A percentile compares a stretch with the other conserved stretches of the same genome.
Conservation (phyloP, 495 filamentous ascomycete species). For the Aspergillus sclerotiicarbonarius region DNA sequence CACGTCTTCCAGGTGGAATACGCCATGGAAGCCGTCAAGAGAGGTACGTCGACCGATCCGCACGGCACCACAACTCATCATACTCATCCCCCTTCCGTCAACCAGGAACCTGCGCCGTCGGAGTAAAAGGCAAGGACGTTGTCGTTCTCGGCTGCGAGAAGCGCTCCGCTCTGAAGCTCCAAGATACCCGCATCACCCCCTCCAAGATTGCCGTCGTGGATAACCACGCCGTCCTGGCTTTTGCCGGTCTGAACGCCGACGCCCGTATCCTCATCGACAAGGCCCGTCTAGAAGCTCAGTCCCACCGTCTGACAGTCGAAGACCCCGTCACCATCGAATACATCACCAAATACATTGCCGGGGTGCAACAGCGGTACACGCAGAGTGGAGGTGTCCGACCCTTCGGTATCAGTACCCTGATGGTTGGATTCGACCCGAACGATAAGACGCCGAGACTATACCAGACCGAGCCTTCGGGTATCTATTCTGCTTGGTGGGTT, state of each 20-base stretch:
- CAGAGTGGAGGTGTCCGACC: slow-evolving; percentile 96
- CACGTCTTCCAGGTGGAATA: slow-evolving; percentile 99
- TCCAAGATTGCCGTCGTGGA: slow-evolving; percentile 96
- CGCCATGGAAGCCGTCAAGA: slow-evolving; percentile 95
- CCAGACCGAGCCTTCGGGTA: slow-evolving; percentile 96
- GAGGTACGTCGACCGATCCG: slow-evolving; percentile 60
- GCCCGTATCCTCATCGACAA: slow-evolving; percentile 97
- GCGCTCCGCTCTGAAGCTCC: slow-evolving; percentile 96
- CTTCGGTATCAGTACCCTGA: slow-evolving; percentile 95
- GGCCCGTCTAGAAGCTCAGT: slow-evolving; percentile 93
- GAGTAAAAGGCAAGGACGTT: slow-evolving; percentile 91
- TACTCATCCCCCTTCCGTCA: neutral
- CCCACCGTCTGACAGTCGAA: slow-evolving; percentile 95
- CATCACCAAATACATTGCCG: slow-evolving; percentile 97
- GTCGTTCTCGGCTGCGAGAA: slow-evolving; percentile 98
- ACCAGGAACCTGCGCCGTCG: slow-evolving; percentile 92
- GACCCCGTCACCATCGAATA: slow-evolving; percentile 98
- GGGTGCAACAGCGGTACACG: slow-evolving; percentile 97
- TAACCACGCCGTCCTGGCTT: slow-evolving; percentile 93
- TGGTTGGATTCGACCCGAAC: slow-evolving; percentile 94
- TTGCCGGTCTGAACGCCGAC: slow-evolving; percentile 95
- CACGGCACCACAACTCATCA: neutral
- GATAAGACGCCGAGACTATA: slow-evolving; percentile 84
- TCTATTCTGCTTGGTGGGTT: slow-evolving; percentile 93
- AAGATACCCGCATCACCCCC: slow-evolving; percentile 98